Conservation (phyloP, 2,329 filamentous ascomycete species). For the Fusarium sp. region DNA sequence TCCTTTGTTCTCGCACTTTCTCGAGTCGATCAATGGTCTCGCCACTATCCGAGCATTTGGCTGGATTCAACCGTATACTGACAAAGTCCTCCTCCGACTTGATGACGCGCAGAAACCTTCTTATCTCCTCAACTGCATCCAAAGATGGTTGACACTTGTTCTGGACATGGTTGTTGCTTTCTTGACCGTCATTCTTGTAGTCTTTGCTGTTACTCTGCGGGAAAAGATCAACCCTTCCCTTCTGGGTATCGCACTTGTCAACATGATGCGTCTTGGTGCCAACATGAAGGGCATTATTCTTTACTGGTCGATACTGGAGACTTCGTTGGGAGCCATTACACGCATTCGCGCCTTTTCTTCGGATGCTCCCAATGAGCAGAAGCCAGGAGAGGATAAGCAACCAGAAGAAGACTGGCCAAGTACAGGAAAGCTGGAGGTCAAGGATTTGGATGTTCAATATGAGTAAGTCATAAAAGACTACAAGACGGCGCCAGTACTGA, state of each 20-base stretch:
- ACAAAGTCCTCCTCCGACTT: conserved; percentile 51
- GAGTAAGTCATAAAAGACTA: conserved; percentile 32
- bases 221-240: conserved; percentile 48
- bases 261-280: conserved; percentile 45
- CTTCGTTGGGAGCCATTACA: conserved; percentile 46
- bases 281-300: conserved; percentile 45
- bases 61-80: conserved; percentile 51
- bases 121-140: conserved; percentile 64
- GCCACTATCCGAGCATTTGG: conserved; percentile 54
- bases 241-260: conserved; percentile 53
- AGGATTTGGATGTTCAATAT: conserved; percentile 42
- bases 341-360: conserved; percentile 45
- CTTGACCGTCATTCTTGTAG: conserved; percentile 54
- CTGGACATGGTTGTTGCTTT: conserved; percentile 63
- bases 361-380: conserved; percentile 41
- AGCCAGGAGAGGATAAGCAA: conserved; percentile 20
- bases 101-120: conserved; percentile 64
- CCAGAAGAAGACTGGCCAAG: conserved; percentile 39
- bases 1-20: conserved; percentile 49
- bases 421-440: conserved; percentile 38
- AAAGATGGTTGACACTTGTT: conserved; percentile 65
- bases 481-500: background rate
- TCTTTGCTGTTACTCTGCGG: conserved; percentile 52
- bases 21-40: conserved; percentile 48
- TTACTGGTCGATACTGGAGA: conserved; percentile 47